Base-by-base conservation (phyloP, 2,329 filamentous ascomycete species). In the Claviceps spartinae region DNA sequence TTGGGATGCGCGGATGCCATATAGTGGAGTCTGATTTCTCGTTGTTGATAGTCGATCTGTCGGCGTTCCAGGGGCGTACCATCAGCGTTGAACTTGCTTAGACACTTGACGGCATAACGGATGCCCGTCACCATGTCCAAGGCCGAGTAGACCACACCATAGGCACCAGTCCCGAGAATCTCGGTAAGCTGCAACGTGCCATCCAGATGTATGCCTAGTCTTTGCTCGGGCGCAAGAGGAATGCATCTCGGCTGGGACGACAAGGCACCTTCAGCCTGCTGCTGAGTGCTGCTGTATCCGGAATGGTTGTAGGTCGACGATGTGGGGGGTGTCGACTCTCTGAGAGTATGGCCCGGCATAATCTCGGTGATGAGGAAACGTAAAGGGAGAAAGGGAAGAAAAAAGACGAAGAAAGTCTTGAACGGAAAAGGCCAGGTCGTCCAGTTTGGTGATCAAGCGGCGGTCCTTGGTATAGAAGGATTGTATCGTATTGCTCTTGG, bases 91-190 rank as follows among this genome's bases (percentile, higher is more conserved):
- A 84, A 78, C 71, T 95, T 97, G 82, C 88, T 93, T 65, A 98
- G 78, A 55, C 90, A 91, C 77, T 98, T 98, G 65, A 98, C 91
- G 57, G 93, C 93, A 75, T 95, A 98, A 58, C 81, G 83, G 54
- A 82, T 78, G 65, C 85, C 80, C 59, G 83, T 91, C 66, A 84
- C 83, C 65, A 91, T 80, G 71, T 93, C 90, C 70, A 86, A 75
- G 62, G 90, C 90, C 58, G 83, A 82, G 73, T 97, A 97, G 26
- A 98, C 93, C 43, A 96, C 90, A 58, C 93, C 93, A 69, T 98
- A 98, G 53, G 93, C 93, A 60, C 93, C 93, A 49, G 91, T 87
- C 58, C 93, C 93, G 56, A 97, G 78, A 61, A 97, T 87, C 56
- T 82, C 80, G 57, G 83, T 88, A 62, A 97, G 75, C 72, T 91